These are phyloP conservation scores for Ulvella scutata DNA, from an alignment of 139 green algal species.

Conservation along the genomic window DNA sequence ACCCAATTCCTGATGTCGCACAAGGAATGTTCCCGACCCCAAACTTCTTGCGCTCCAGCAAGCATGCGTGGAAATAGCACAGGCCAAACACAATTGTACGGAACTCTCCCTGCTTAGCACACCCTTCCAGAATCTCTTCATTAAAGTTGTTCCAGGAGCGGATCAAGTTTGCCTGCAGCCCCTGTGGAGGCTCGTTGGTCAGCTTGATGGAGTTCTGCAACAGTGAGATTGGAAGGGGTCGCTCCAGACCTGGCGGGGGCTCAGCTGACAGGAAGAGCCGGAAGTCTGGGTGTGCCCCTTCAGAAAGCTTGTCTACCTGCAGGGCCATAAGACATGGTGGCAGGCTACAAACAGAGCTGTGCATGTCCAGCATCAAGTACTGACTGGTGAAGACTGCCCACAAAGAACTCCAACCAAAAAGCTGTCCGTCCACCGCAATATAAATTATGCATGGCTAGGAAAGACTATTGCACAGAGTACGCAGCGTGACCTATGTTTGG, in stretches of 20 bases:
- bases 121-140: conserved; percentile 76
- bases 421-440: too few species aligned
- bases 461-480: too few species aligned
- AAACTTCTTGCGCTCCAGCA: conserved; percentile 91
- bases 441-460: too few species aligned
- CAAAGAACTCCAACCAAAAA: too few species aligned
- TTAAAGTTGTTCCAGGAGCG: conserved; percentile 64
- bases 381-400: too few species aligned
- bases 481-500: too few species aligned
- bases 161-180: conserved; percentile 48
- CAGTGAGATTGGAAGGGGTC: conserved; percentile 62
- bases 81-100: conserved; percentile 75
- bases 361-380: too few species aligned
- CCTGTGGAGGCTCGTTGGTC: conserved; percentile 82
- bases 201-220: conserved; percentile 86
- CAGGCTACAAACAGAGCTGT: too few species aligned
- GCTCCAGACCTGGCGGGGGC: conserved; percentile 66
- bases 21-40: conserved; percentile 73
- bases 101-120: conserved; percentile 69
- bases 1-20: conserved; percentile 62
- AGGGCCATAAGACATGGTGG: background rate
- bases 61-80: conserved; percentile 76
- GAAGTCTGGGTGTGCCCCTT: conserved; percentile 75
- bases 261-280: conserved; percentile 81
- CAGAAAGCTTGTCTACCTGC: conserved; percentile 60